Evolutionary conservation across 2,329 filamentous ascomycete species (phyloP).

Genomic region (Metarhizium album): DNA sequence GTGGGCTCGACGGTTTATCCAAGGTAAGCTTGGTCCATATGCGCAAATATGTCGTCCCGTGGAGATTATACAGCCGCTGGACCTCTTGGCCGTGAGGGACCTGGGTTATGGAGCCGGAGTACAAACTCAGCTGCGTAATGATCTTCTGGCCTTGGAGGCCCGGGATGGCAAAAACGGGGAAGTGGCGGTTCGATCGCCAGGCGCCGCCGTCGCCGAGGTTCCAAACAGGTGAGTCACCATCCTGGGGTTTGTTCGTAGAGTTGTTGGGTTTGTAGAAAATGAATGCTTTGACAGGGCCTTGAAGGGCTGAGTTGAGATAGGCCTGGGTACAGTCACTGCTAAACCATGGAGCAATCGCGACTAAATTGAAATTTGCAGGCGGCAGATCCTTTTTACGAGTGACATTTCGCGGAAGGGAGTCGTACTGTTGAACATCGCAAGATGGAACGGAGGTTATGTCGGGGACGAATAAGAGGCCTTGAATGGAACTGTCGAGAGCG

Average conservation of each 20-base stretch:
- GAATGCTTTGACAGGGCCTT: slow-evolving; percentile 50
- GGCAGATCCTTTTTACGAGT: slow-evolving; percentile 63
- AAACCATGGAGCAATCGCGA: slow-evolving; percentile 84
- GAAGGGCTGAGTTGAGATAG: slow-evolving; percentile 54
- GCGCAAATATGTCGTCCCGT: slow-evolving; percentile 47
- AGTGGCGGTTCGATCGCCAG: slow-evolving; percentile 65
- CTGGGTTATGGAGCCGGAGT: slow-evolving; percentile 63
- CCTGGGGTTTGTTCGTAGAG: slow-evolving; percentile 51
- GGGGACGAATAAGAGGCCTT: slow-evolving; percentile 80
- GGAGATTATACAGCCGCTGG: slow-evolving; percentile 40
- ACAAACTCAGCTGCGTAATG: slow-evolving; percentile 61
- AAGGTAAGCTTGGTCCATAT: slow-evolving; percentile 47
- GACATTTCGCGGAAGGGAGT: slow-evolving; percentile 64
- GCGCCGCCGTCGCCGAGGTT: slow-evolving; percentile 52
- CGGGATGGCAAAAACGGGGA: slow-evolving; percentile 75
- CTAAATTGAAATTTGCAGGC: slow-evolving; percentile 56
- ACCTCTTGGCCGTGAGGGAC: slow-evolving; percentile 50
- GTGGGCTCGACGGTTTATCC: slow-evolving; percentile 39
- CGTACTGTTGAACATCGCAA: slow-evolving; percentile 52
- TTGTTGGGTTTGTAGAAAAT: slow-evolving; percentile 52
- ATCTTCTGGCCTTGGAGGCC: slow-evolving; percentile 54
- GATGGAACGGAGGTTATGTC: slow-evolving; percentile 45
- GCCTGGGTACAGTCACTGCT: slow-evolving; percentile 59
- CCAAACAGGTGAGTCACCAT: slow-evolving; percentile 56
- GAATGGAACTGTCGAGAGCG: slow-evolving; percentile 49